Percentiles rank a stretch among this genome's conserved stretches.
Evolutionary conservation across 768 basidiomycete genomes (phyloP).

Genomic region (Filobasidium floriforme): DNA sequence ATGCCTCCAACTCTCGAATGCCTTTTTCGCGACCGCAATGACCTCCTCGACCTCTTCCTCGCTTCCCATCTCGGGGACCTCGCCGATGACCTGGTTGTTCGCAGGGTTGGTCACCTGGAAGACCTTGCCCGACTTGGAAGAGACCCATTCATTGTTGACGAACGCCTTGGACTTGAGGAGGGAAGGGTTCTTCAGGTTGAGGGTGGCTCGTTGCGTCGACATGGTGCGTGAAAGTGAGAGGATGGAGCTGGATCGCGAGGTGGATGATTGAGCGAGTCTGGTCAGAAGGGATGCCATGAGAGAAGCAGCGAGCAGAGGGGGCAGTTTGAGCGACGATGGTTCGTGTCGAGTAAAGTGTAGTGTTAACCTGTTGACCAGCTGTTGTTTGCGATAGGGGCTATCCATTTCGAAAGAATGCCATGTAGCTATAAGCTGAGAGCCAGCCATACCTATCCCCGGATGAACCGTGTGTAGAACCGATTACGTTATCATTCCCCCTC

Average conservation of each 20-base stretch:
- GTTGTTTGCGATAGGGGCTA: too few relatives aligned
- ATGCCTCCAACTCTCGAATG: constrained; percentile 76
- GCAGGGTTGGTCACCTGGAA: constrained; percentile 57
- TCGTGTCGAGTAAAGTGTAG: too few relatives aligned
- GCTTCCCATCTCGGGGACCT: constrained; percentile 75
- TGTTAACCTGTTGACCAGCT: too few relatives aligned
- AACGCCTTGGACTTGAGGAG: constrained; percentile 18
- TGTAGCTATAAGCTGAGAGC: too few relatives aligned
- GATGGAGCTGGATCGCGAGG: background rate
- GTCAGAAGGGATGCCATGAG: background rate
- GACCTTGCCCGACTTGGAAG: constrained; percentile 16
- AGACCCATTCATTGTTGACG: constrained; percentile 24
- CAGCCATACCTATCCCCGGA: too few relatives aligned
- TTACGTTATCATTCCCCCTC: too few relatives aligned
- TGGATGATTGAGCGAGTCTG: background rate
- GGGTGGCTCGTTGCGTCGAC: background rate
- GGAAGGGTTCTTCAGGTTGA: constrained; percentile 21
- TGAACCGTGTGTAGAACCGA: too few relatives aligned
- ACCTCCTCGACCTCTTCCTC: constrained; percentile 73
- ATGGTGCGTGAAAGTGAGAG: background rate
- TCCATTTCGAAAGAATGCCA: too few relatives aligned
- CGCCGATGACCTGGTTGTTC: constrained; percentile 71
- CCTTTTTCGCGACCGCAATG: constrained; percentile 68
- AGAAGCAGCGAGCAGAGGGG: background rate
- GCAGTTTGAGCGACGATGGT: background rate